Base-by-base conservation (phyloP, 257 asterid species). In the Ajuga chamaepitys region DNA sequence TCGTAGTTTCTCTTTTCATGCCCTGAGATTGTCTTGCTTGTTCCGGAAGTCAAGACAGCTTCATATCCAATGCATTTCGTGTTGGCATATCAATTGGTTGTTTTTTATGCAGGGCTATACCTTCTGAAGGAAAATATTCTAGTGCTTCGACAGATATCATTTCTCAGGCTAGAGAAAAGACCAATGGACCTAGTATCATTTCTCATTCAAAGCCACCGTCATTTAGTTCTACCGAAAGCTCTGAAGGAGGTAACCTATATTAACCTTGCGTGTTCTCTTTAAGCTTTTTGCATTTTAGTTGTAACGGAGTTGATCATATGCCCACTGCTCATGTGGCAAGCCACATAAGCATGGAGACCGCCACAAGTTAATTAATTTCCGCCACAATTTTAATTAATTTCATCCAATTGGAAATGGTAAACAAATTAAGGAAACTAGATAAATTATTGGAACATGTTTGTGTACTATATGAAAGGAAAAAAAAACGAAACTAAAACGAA, bases 221-320 rank as follows among this genome's bases (percentile, higher is more conserved):
- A 17, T 76, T 77, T 75, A 75, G 88, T 69, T 86, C 88, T 32
- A 82, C 88, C 34, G 91, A 84, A 74, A 86, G 88, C 82, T 84
- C 88, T 3, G 87, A 82, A 74, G 88, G 88, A 77, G 95, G 95
- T 84, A 70, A 63, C 70, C 35, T 34, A 22, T 34, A 12, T 61
- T 34, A 14, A 10, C 24, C 38, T 67, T 66, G 35, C n/a, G 20
- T 64, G 42, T 35, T 58, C 24, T 34, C 44, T 32, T 34, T n/a
- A 52, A 14, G 13, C 10, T 18, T 5, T 20, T 7, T 37, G 3
- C 24, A 24, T 40, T 2, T 64, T n/a, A n/a, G n/a, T n/a, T n/a
- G n/a, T n/a, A n/a, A n/a, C n/a, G n/a, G n/a, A n/a, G n/a, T n/a
- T n/a, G n/a, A n/a, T n/a, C n/a, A n/a, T n/a, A n/a, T n/a, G n/a